phyloP scores from a whole-genome alignment of 306 rosid species.

The Vigna trinervia region DNA sequence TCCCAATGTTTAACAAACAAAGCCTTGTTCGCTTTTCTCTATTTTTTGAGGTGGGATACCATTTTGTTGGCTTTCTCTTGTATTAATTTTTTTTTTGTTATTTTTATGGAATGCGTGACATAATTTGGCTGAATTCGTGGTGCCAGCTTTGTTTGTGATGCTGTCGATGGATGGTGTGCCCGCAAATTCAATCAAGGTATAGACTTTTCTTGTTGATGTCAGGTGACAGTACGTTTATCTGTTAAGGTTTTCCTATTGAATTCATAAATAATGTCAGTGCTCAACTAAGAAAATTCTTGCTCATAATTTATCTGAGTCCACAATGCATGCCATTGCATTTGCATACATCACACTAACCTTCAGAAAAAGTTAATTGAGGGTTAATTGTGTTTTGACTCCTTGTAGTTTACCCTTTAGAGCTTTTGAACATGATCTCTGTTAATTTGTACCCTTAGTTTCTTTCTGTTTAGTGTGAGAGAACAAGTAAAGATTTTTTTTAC shows the following conservation, averaged over 20 bases:
- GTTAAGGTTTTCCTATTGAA: slow-evolving; percentile 13
- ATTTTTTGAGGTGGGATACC: slow-evolving; percentile 77
- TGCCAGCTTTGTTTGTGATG: slow-evolving; percentile 95
- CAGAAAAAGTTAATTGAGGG: slow-evolving; percentile 29
- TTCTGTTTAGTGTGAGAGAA: slow-evolving; percentile 23
- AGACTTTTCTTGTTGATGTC: background rate
- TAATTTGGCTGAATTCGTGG: slow-evolving; percentile 46
- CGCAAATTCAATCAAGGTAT: slow-evolving; percentile 99
- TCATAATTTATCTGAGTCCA: background rate
- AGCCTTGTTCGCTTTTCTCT: slow-evolving; percentile 73
- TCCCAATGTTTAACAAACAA: slow-evolving; percentile 79
- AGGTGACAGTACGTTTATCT: slow-evolving; percentile 12
- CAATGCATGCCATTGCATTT: slow-evolving; percentile 10
- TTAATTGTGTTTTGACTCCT: slow-evolving; percentile 19
- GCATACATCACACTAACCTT: slow-evolving; percentile 22
- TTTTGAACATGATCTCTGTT: background rate
- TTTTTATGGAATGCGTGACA: slow-evolving; percentile 12
- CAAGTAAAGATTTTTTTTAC: slow-evolving; percentile 23
- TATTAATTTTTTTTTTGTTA: slow-evolving; percentile 36
- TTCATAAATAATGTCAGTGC: background rate
- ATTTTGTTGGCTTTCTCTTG: slow-evolving; percentile 27
- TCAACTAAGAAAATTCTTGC: background rate
- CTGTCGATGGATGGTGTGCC: slow-evolving; percentile 98
- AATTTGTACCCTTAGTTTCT: slow-evolving; percentile 19
- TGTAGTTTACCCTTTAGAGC: background rate